Evolutionary conservation across 805 yeast species (phyloP).

Genomic region (Metschnikowia lunata): DNA sequence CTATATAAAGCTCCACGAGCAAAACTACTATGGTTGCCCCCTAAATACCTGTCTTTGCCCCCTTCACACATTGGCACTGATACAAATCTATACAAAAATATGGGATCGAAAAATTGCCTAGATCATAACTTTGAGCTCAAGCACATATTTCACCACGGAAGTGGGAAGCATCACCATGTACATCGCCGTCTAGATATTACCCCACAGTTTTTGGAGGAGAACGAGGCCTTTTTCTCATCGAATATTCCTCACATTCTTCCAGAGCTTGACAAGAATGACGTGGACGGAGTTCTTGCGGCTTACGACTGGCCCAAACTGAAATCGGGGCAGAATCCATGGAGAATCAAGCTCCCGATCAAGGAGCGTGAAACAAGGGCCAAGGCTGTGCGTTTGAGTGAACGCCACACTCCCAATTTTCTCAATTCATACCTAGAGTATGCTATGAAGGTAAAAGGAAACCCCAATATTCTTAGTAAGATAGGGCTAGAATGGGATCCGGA

Average conservation of each 20-base stretch:
- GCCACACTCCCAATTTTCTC: conserved; percentile 54
- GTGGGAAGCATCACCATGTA: conserved; percentile 37
- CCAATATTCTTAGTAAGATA: conserved; percentile 32
- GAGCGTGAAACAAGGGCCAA: conserved; percentile 16
- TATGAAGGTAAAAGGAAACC: conserved; percentile 36
- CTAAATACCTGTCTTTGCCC: conserved; percentile 1
- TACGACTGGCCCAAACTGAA: conserved; percentile 36
- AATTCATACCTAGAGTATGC: conserved; percentile 65
- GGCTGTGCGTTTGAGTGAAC: conserved; percentile 28
- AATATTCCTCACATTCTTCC: neutral
- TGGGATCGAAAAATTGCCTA: neutral
- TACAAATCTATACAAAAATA: neutral
- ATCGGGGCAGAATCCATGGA: conserved; percentile 38
- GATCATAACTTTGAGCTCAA: conserved; percentile 32
- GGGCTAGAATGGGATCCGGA: conserved; percentile 61
- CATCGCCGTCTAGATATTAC: conserved; percentile 53
- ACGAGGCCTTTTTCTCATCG: conserved; percentile 6
- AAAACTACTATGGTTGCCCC: neutral
- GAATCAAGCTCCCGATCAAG: conserved; percentile 28
- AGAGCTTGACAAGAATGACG: neutral
- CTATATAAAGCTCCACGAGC: neutral
- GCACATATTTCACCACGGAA: conserved; percentile 61
- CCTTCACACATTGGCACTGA: neutral
- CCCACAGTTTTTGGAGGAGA: conserved; percentile 28
- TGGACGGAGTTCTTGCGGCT: conserved; percentile 10